Conservation (phyloP, 106 monocot genomes). For the Platanthera guangdongensis region DNA sequence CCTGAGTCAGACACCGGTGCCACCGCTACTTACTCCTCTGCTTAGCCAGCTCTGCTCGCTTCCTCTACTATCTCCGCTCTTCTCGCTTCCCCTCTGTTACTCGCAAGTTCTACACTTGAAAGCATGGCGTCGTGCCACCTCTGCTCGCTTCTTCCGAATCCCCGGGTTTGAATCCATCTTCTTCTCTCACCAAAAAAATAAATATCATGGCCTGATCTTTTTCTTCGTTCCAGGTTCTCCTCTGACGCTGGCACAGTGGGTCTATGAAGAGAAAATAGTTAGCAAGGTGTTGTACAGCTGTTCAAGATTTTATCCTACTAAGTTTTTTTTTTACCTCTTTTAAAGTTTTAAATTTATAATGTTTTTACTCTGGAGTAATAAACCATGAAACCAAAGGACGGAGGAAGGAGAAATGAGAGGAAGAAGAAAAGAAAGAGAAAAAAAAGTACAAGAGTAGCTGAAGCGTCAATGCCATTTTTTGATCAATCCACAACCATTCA, state of each 20-base stretch:
- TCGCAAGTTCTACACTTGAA: slow-evolving; percentile 26
- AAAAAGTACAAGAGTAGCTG: background rate
- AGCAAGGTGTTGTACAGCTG: background rate
- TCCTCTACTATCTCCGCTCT: slow-evolving; percentile 1
- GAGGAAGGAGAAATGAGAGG: background rate
- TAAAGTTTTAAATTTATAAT: slow-evolving; percentile 3
- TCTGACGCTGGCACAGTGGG: background rate
- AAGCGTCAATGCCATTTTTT: background rate
- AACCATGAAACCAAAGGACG: background rate
- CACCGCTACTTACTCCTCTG: background rate
- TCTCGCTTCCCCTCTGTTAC: slow-evolving; percentile 24
- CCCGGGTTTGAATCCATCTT: slow-evolving; percentile 23
- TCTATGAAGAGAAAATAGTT: background rate
- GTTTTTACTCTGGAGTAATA: slow-evolving; percentile 1
- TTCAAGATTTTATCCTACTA: background rate
- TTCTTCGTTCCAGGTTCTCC: slow-evolving; percentile 1
- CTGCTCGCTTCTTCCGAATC: slow-evolving; percentile 50
- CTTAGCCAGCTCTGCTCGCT: background rate
- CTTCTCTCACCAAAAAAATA: background rate
- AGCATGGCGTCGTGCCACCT: slow-evolving; percentile 37
- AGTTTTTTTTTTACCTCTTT: background rate
- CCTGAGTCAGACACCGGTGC: background rate
- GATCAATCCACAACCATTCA: background rate
- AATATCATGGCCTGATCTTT: background rate
- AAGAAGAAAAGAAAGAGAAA: background rate